Percentiles rank a stretch among this genome's conserved stretches.
Conservation (phyloP, 2,329 filamentous ascomycete species). For the Acrocalymma vagum region DNA sequence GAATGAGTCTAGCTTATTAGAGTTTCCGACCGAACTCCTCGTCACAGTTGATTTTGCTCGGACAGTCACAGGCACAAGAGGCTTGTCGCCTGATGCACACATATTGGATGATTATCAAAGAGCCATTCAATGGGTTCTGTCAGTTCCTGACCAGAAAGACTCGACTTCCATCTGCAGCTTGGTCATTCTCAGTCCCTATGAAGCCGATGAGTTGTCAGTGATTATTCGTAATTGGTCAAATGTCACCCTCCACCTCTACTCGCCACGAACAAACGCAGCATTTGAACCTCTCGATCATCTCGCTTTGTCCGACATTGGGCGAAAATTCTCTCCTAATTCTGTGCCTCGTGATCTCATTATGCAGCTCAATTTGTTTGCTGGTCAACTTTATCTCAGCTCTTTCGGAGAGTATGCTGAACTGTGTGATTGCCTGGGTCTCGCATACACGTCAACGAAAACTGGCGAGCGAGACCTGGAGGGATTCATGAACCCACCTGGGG, state of each 20-base stretch:
- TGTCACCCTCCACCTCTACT: conserved; percentile 60
- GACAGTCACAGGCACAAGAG: conserved; percentile 47
- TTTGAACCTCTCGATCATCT: conserved; percentile 53
- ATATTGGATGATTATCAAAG: conserved; percentile 58
- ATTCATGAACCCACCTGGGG: conserved; percentile 36
- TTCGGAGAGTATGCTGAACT: conserved; percentile 62
- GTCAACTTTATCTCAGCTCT: conserved; percentile 67
- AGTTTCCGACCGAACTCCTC: conserved; percentile 51
- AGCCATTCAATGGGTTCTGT: conserved; percentile 63
- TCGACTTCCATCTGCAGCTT: conserved; percentile 33
- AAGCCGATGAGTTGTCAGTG: conserved; percentile 62
- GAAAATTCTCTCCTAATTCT: background rate
- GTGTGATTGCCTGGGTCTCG: conserved; percentile 62
- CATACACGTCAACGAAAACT: conserved; percentile 28
- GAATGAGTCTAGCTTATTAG: conserved; percentile 30
- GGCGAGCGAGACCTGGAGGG: conserved; percentile 34
- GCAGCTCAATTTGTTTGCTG: conserved; percentile 71
- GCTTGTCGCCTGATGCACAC: background rate
- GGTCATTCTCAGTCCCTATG: conserved; percentile 66
- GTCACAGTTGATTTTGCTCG: conserved; percentile 60
- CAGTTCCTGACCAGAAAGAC: conserved; percentile 20
- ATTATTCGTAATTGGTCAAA: conserved; percentile 43
- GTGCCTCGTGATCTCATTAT: conserved; percentile 40
- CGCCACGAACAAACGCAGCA: conserved; percentile 53
- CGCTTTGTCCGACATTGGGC: conserved; percentile 49